Evolutionary conservation across 805 yeast genomes (phyloP).

Genomic region (Yamadazyma laniorum): DNA sequence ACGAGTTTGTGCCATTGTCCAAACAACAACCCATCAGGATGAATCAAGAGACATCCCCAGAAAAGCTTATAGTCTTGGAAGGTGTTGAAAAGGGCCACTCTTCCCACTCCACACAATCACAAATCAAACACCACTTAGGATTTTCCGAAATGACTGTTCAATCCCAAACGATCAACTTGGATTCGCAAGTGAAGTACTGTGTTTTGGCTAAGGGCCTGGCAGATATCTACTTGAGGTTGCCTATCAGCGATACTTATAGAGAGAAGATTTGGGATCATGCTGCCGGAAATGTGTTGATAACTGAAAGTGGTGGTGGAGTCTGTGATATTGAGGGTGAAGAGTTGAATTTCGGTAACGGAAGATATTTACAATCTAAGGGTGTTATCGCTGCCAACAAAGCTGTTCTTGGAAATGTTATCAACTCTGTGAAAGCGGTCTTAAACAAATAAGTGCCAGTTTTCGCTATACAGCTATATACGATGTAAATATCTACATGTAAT

Average conservation of each 20-base stretch:
- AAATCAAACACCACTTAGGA: conserved; percentile 62
- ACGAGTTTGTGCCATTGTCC: conserved; percentile 32
- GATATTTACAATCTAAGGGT: conserved; percentile 80
- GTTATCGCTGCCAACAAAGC: conserved; percentile 76
- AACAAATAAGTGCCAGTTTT: not conserved
- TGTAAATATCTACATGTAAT: no score
- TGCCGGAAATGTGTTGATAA: conserved; percentile 83
- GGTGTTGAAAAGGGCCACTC: conserved; percentile 96
- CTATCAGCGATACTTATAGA: conserved; percentile 68
- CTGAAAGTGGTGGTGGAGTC: conserved; percentile 90
- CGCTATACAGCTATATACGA: conserved; percentile 1
- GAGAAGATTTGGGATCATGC: conserved; percentile 99
- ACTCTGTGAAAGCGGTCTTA: conserved; percentile 40
- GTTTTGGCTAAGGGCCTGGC: conserved; percentile 88
- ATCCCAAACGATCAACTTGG: conserved; percentile 71
- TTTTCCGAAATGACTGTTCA: conserved; percentile 50
- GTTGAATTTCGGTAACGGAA: conserved; percentile 82
- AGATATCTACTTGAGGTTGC: conserved; percentile 86
- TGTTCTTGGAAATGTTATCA: conserved; percentile 50
- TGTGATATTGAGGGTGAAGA: conserved; percentile 76
- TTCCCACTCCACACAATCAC: conserved; percentile 79
- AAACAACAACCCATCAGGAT: conserved; percentile 46
- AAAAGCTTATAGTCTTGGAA: conserved; percentile 71
- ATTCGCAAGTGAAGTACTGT: conserved; percentile 96
- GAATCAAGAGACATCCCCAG: conserved; percentile 46